phyloP scores from a whole-genome alignment of 2,329 filamentous ascomycete species.

The Tothia fuscella region DNA sequence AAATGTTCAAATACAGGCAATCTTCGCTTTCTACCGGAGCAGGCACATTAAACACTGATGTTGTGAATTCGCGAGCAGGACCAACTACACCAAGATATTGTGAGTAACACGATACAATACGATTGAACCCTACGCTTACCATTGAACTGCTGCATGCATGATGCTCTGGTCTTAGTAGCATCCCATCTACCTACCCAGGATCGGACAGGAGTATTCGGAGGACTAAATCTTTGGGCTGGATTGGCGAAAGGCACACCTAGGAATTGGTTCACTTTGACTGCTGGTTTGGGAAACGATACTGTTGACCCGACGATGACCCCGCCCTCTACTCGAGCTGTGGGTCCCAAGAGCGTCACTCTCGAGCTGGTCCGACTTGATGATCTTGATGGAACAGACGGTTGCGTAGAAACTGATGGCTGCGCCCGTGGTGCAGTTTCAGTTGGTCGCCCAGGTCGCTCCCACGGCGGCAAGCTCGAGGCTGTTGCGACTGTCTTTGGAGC shows the following conservation, averaged over 20 bases:
- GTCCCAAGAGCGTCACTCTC: too few species aligned
- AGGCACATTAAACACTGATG: conserved; percentile 21
- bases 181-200: conserved; percentile 9
- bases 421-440: too few species aligned
- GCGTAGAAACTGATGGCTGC: too few species aligned
- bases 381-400: too few species aligned
- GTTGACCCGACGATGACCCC: too few species aligned
- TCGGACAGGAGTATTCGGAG: conserved; percentile 16
- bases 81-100: conserved; percentile 11
- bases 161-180: conserved; percentile 2
- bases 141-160: conserved; percentile 1
- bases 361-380: too few species aligned
- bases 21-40: conserved; percentile 23
- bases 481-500: too few species aligned
- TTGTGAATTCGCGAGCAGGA: conserved; percentile 18
- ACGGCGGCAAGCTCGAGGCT: too few species aligned
- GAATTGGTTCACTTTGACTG: conserved; percentile 23
- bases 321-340: too few species aligned
- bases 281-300: too few species aligned
- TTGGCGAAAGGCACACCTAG: conserved; percentile 24
- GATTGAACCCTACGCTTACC: background rate
- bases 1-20: conserved; percentile 25
- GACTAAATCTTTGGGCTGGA: conserved; percentile 21
- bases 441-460: too few species aligned
- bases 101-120: background rate